Conservation (phyloP, 2,329 filamentous ascomycete genomes). For the Colletotrichum brevisporum region DNA sequence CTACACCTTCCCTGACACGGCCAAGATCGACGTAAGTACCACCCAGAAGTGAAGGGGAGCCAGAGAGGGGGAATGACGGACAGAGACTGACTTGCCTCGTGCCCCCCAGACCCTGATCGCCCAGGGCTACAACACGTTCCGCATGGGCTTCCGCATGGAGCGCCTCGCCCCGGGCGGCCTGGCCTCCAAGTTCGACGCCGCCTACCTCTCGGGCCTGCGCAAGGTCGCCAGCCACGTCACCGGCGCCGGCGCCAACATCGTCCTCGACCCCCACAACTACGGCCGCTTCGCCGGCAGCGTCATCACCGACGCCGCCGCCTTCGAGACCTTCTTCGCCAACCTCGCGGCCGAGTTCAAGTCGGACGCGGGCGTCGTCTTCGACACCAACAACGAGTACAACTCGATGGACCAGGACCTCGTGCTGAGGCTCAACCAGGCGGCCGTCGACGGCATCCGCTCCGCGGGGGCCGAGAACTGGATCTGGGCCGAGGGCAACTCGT, state of each 20-base stretch:
- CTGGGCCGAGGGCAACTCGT: conserved; percentile 70
- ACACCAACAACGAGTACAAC: conserved; percentile 78
- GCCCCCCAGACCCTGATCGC: conserved; percentile 59
- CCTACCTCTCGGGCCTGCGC: conserved; percentile 58
- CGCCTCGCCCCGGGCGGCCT: conserved; percentile 62
- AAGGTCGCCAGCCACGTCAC: conserved; percentile 52
- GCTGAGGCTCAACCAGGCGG: conserved; percentile 73
- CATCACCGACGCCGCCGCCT: conserved; percentile 67
- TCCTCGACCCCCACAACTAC: conserved; percentile 75
- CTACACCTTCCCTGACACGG: conserved; percentile 72
- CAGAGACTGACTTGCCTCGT: conserved; percentile 12
- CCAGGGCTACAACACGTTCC: conserved; percentile 71
- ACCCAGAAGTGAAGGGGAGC: too few relatives aligned
- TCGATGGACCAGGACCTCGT: conserved; percentile 73
- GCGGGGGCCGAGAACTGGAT: conserved; percentile 72
- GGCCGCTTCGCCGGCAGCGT: conserved; percentile 67
- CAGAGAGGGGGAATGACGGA: neutral
- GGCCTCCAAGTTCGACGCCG: conserved; percentile 56
- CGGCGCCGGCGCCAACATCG: conserved; percentile 62
- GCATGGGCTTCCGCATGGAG: conserved; percentile 70
- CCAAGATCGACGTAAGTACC: conserved; percentile 56
- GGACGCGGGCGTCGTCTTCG: conserved; percentile 72
- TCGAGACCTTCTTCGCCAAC: conserved; percentile 70
- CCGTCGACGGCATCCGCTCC: conserved; percentile 72
- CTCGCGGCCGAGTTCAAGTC: conserved; percentile 66